These are phyloP conservation scores for Coleophoma crateriformis DNA, from an alignment of 2,329 filamentous ascomycete genomes.

Conservation along the genomic window DNA sequence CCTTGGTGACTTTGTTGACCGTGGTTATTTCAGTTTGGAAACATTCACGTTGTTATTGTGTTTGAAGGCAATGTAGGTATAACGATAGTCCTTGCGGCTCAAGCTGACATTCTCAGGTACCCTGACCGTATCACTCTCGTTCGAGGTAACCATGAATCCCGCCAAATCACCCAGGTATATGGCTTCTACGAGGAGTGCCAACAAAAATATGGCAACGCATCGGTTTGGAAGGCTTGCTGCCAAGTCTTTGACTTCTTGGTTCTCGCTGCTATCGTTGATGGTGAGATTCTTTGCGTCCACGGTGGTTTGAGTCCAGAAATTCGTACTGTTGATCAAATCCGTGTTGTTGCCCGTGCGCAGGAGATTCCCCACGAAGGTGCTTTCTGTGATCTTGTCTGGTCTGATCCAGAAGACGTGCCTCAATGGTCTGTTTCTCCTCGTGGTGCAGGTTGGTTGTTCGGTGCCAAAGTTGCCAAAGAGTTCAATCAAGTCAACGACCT, in stretches of 20 bases:
- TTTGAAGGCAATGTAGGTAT: slow-evolving; percentile 61
- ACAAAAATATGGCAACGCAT: slow-evolving; percentile 72
- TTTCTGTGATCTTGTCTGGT: slow-evolving; percentile 74
- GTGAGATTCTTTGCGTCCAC: slow-evolving; percentile 68
- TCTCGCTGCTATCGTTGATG: slow-evolving; percentile 67
- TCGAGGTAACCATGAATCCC: slow-evolving; percentile 70
- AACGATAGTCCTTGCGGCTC: neutral
- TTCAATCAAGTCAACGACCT: slow-evolving; percentile 74
- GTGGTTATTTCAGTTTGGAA: slow-evolving; percentile 70
- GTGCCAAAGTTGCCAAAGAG: slow-evolving; percentile 66
- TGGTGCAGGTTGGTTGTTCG: slow-evolving; percentile 50
- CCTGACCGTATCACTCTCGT: slow-evolving; percentile 69
- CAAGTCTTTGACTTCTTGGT: slow-evolving; percentile 76
- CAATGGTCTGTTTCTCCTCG: slow-evolving; percentile 66
- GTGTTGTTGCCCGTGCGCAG: slow-evolving; percentile 67
- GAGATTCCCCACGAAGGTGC: slow-evolving; percentile 74
- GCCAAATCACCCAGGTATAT: slow-evolving; percentile 74
- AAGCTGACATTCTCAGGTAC: slow-evolving; percentile 40
- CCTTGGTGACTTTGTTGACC: slow-evolving; percentile 68
- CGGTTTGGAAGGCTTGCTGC: slow-evolving; percentile 74
- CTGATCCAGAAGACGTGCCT: slow-evolving; percentile 66
- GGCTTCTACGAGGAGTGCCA: slow-evolving; percentile 76
- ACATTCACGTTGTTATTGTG: slow-evolving; percentile 69
- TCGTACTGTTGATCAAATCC: slow-evolving; percentile 68
- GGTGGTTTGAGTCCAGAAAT: slow-evolving; percentile 69